A percentile compares a stretch with the other conserved stretches of the same genome.
Conservation (phyloP, 202 grass and related monocot species). For the Panicum hallii region DNA sequence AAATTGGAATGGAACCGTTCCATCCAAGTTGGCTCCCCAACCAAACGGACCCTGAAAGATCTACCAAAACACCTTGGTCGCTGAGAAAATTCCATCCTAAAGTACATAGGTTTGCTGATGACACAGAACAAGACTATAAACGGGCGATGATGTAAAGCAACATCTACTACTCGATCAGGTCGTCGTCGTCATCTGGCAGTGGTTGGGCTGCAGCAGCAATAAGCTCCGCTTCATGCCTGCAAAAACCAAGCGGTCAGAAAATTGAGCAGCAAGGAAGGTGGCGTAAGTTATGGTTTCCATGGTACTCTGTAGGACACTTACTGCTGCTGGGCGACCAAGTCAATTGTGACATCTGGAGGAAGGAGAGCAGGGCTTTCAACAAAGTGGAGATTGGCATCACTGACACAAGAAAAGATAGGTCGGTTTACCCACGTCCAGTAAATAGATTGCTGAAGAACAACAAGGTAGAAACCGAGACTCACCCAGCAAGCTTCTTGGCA, state of each 20-base stretch:
- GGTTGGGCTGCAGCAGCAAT: slow-evolving; percentile 49
- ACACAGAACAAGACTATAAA: neutral
- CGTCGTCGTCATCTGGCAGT: slow-evolving; percentile 64
- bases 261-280: neutral
- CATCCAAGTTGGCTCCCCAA: too few species aligned
- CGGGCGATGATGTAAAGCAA: neutral
- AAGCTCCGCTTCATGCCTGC: slow-evolving; percentile 62
- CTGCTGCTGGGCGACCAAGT: slow-evolving; percentile 59
- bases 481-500: slow-evolving; percentile 62
- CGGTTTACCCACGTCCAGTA: neutral
- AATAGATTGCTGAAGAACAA: neutral
- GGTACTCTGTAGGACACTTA: slow-evolving; percentile 24
- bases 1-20: too few species aligned
- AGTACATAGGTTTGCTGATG: neutral
- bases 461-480: slow-evolving; percentile 1
- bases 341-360: slow-evolving; percentile 59
- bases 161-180: slow-evolving; percentile 42
- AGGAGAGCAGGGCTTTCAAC: slow-evolving; percentile 62
- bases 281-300: neutral
- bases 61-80: neutral
- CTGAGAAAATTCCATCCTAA: neutral
- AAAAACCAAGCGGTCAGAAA: neutral
- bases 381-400: slow-evolving; percentile 57
- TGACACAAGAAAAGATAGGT: neutral
- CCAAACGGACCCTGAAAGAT: too few species aligned